These are phyloP conservation scores for Immersiporthe knoxdaviesiana DNA, from an alignment of 2,329 filamentous ascomycete genomes.

Conservation along the genomic window DNA sequence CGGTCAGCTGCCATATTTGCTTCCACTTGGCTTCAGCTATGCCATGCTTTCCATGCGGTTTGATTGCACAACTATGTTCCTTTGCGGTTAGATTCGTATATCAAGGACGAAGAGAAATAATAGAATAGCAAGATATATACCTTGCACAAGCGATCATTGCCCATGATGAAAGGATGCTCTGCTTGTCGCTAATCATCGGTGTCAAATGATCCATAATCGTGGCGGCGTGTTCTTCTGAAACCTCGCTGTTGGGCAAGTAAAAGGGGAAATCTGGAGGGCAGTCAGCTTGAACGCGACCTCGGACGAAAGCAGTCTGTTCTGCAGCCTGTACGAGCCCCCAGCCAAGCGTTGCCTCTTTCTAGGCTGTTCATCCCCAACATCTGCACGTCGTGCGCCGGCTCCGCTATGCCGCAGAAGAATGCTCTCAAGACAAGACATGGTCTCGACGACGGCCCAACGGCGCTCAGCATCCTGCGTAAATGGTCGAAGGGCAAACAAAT, in stretches of 20 bases:
- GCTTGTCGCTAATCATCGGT: constrained; percentile 69
- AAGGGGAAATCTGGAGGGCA: constrained; percentile 64
- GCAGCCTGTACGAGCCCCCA: constrained; percentile 49
- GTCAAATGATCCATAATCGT: constrained; percentile 62
- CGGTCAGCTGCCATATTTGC: constrained; percentile 75
- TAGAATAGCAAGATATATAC: constrained; percentile 52
- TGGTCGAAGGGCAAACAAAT: constrained; percentile 57
- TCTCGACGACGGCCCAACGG: constrained; percentile 63
- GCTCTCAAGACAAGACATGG: constrained; percentile 60
- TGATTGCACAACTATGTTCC: constrained; percentile 48
- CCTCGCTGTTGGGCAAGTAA: constrained; percentile 50
- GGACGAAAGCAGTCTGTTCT: constrained; percentile 50
- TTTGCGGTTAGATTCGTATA: not conserved
- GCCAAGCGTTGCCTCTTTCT: constrained; percentile 56
- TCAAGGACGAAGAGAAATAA: not conserved
- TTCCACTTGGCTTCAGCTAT: constrained; percentile 62
- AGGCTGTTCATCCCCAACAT: constrained; percentile 50
- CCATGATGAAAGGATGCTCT: constrained; percentile 71
- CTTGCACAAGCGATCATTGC: constrained; percentile 80
- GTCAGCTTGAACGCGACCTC: constrained; percentile 52
- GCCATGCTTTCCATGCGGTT: constrained; percentile 44
- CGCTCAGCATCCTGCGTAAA: constrained; percentile 60
- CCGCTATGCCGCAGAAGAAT: constrained; percentile 43
- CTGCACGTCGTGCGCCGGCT: constrained; percentile 33
- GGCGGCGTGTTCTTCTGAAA: constrained; percentile 55